A percentile compares a stretch with the other conserved stretches of the same genome.
Evolutionary conservation across 140 eudicot species (phyloP).

Genomic region (Ambrosia hybrid): DNA sequence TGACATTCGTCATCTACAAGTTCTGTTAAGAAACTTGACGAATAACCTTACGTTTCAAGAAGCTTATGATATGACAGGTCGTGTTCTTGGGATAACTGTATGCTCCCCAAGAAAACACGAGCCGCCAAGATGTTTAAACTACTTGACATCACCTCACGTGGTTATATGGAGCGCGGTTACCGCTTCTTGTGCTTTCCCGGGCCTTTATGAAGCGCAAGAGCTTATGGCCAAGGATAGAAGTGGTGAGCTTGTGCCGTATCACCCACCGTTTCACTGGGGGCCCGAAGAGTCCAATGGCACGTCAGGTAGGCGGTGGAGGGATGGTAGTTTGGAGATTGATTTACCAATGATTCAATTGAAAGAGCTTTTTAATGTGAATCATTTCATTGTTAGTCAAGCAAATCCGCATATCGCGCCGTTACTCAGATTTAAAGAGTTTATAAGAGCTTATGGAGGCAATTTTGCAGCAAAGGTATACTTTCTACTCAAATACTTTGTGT

Average conservation of each 20-base stretch:
- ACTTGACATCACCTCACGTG: slow-evolving; percentile 91
- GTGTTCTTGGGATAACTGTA: slow-evolving; percentile 34
- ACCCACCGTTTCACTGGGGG: slow-evolving; percentile 85
- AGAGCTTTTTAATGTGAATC: slow-evolving; percentile 93
- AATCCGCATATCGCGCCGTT: slow-evolving; percentile 97
- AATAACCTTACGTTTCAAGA: slow-evolving; percentile 92
- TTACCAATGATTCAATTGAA: slow-evolving; percentile 94
- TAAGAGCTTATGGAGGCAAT: slow-evolving; percentile 88
- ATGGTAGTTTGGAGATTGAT: slow-evolving; percentile 96
- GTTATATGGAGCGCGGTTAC: slow-evolving; percentile 99
- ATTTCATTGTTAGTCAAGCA: slow-evolving; percentile 94
- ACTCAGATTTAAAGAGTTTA: slow-evolving; percentile 67
- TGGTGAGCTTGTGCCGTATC: slow-evolving; percentile 92
- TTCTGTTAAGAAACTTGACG: slow-evolving; percentile 68
- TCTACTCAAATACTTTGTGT: too few relatives aligned
- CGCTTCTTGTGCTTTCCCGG: slow-evolving; percentile 98
- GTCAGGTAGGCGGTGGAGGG: slow-evolving; percentile 86
- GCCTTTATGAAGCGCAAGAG: slow-evolving; percentile 96
- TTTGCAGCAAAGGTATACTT: slow-evolving; percentile 89
- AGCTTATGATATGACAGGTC: slow-evolving; percentile 94
- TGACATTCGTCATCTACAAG: slow-evolving; percentile 81
- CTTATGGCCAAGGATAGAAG: slow-evolving; percentile 92
- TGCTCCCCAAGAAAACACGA: slow-evolving; percentile 97
- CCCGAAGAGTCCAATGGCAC: slow-evolving; percentile 63
- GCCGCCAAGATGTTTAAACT: slow-evolving; percentile 89